These are phyloP conservation scores for Tremella yokohamensis DNA, from an alignment of 768 basidiomycete species.

Conservation along the genomic window DNA sequence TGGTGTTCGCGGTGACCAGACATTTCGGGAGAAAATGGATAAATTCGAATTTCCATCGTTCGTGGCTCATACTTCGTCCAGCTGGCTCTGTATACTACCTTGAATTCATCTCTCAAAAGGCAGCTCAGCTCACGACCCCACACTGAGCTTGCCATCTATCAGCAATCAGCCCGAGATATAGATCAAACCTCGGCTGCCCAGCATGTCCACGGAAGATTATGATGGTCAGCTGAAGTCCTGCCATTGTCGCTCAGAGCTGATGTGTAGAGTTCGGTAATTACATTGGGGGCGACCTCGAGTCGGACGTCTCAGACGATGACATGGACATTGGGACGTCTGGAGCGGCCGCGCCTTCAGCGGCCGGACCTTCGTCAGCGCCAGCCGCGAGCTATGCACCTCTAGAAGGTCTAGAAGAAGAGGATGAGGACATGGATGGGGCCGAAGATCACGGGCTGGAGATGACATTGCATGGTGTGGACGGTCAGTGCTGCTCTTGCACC, in stretches of 20 bases:
- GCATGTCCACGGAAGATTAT: slow-evolving; percentile 51
- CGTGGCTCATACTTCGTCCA: neutral
- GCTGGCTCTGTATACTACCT: too few relatives aligned
- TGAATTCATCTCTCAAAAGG: slow-evolving; percentile 7
- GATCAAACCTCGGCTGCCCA: slow-evolving; percentile 13
- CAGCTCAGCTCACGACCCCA: neutral
- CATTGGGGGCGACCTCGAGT: slow-evolving; percentile 89
- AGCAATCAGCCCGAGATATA: neutral
- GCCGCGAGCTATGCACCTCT: slow-evolving; percentile 58
- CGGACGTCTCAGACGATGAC: slow-evolving; percentile 62
- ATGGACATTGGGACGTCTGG: slow-evolving; percentile 55
- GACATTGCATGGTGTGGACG: slow-evolving; percentile 45
- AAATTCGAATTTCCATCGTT: slow-evolving; percentile 5
- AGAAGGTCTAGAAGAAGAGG: slow-evolving; percentile 77
- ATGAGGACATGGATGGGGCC: slow-evolving; percentile 55
- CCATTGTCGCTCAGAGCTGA: slow-evolving; percentile 12
- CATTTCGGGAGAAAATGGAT: slow-evolving; percentile 26
- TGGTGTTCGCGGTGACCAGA: neutral
- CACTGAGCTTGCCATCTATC: neutral
- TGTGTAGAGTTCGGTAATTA: slow-evolving; percentile 81
- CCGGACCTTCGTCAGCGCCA: slow-evolving; percentile 35
- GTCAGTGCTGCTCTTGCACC: slow-evolving; percentile 21
- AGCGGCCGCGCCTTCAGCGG: slow-evolving; percentile 41
- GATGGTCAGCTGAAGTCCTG: slow-evolving; percentile 37
- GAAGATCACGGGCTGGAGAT: slow-evolving; percentile 40